phyloP scores from a whole-genome alignment of 495 filamentous ascomycete genomes.

The Talaromyces thailandensis region DNA sequence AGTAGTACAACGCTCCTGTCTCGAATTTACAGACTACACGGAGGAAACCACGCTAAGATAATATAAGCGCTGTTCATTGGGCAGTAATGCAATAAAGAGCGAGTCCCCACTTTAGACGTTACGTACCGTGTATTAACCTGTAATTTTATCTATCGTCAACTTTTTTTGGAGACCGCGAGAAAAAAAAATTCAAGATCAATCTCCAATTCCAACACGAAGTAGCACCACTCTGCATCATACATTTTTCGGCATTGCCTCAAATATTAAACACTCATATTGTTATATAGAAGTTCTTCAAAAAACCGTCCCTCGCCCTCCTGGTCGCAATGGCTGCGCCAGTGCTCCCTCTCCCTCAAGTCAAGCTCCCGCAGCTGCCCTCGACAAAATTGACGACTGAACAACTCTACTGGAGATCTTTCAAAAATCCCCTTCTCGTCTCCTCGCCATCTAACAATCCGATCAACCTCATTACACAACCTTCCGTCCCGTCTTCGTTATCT shows the following conservation, averaged over 20 bases:
- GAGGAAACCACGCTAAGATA: not conserved
- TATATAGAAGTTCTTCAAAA: not conserved
- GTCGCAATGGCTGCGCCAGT: slow-evolving; percentile 79
- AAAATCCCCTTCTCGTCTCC: slow-evolving; percentile 75
- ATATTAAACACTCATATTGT: not conserved
- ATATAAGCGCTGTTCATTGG: not conserved
- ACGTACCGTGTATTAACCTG: not conserved
- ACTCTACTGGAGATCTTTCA: slow-evolving; percentile 89
- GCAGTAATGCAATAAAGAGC: not conserved
- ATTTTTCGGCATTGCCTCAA: not conserved
- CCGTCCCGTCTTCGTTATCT: slow-evolving; percentile 36
- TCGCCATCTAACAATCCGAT: slow-evolving; percentile 78
- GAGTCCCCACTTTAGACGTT: not conserved
- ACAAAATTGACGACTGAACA: slow-evolving; percentile 70
- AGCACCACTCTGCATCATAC: not conserved
- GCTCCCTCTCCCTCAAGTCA: slow-evolving; percentile 69
- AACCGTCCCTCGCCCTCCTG: not conserved
- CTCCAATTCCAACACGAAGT: not conserved
- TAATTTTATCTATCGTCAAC: not conserved
- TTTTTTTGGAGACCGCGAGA: not conserved
- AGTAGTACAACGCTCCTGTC: not conserved
- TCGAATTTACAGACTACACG: not conserved
- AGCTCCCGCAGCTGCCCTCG: slow-evolving; percentile 55
- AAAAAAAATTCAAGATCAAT: not conserved
- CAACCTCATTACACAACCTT: slow-evolving; percentile 79